Base-by-base conservation (phyloP, 129 eudicot genomes). In the Oenanthe sinensis region DNA sequence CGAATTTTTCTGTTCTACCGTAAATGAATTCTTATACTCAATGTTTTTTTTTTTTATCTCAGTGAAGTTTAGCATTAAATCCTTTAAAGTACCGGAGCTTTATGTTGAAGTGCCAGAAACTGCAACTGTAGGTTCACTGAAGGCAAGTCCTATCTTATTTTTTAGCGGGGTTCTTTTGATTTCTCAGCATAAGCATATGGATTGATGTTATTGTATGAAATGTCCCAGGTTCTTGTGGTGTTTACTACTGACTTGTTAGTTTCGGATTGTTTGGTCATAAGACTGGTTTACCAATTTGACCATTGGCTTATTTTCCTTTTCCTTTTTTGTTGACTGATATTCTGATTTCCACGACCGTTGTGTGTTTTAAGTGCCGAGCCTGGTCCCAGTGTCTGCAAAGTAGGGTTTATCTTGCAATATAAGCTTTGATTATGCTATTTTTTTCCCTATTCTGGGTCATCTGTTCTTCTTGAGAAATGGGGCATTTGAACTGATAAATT, bases 51-150 rank as follows among this genome's bases (percentile, higher is more conserved):
- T 83, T 83, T 68, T 14, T 16, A 30, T 10, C 80, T 74, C 93
- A 96, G 99, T 96, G 87, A 89, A 89, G 80, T 86, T 96, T 26
- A 87, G 90, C 90, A 92, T 96, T 50, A 90, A 96, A 84, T 92
- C 99, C 75, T 90, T 96, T 82, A 87, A 76, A 85, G 97, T 96
- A 79, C 99, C 99, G 12, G 97, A 96, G 86, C 90, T 96, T 81
- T 88, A 89, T 73, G 77, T 96, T 67, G 99, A 96, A 87, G 93
- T 96, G 82, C 96, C 99, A 30, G 99, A 96, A 84, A 92, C 89
- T 74, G 83, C 92, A 54, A 96, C 95, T 58, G 91, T 96, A 55
- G 97, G 97, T 78, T 90, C 97, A 55, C 88, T 96, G 58, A 96
- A 96, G 99, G 99, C 92, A 86, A 45, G 40, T 77, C 77, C 37